Base-by-base conservation (phyloP, 768 basidiomycete species). In the Roridomyces roridus region DNA sequence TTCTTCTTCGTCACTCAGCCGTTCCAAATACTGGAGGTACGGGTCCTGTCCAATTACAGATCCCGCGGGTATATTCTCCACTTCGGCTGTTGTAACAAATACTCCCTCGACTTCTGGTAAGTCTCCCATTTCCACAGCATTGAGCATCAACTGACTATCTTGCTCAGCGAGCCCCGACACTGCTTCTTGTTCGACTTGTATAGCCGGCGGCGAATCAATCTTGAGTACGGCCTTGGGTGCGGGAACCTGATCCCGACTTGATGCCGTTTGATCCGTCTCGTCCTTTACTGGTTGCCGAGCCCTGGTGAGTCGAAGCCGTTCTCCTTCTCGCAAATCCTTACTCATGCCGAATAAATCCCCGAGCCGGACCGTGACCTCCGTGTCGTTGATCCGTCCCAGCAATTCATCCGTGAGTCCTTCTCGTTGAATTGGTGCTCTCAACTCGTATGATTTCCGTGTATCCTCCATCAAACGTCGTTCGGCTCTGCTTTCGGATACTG, bases 31-130 rank as follows among this genome's bases (percentile, higher is more conserved):
- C 24, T 59, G 57, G 12, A 59, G 15, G 15, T 47, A 46, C 10
- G 51, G 51, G 24, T 59, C 57, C n/a, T 52, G 57, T 10, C 45
- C 51, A 28, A 59, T 45, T 14, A 53, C 20, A 4, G 51, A 51
- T 15, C 51, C 57, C 5, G 45, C 51, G 17, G 57, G 57, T 14
- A 59, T 24, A 2, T 45, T 46, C 9, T 57, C 55, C 15, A 57
- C 23, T 25, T 15, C 21, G 6, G n/a, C 34, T 10, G 34, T 44
- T 9, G 46, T 49, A 4, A 57, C 43, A 45, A 57, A 57, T 3
- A 50, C 55, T 17, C 36, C 48, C 12, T 49, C 18, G 7, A 51
- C 35, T 23, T 57, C 48, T 11, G 55, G 55, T 14, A 57, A 46
- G 26, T 50, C 44, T 3, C 48, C 36, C 15, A 57, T 7, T 12